Evolutionary conservation across 768 basidiomycete genomes (phyloP).

Genomic region (Artomyces pyxidatus): DNA sequence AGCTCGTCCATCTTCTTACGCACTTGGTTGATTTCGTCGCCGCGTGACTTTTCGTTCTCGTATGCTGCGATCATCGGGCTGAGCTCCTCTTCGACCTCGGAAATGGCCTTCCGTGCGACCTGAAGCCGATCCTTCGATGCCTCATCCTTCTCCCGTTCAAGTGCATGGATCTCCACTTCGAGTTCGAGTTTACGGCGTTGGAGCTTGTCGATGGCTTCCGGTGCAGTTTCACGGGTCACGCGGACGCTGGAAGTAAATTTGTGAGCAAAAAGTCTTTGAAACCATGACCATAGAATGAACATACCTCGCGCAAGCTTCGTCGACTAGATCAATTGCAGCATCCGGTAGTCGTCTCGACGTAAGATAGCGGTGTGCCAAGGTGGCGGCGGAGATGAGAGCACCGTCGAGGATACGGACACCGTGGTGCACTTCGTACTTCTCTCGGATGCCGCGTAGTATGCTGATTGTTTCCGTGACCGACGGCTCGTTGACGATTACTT

Average conservation of each 20-base stretch:
- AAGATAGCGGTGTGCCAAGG: constrained; percentile 88
- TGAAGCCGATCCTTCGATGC: constrained; percentile 80
- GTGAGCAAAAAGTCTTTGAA: not conserved
- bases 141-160: constrained; percentile 86
- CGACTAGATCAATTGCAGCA: constrained; percentile 85
- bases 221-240: constrained; percentile 89
- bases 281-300: constrained; percentile 15
- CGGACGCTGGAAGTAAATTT: constrained; percentile 48
- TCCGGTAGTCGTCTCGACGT: constrained; percentile 75
- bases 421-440: constrained; percentile 85
- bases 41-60: constrained; percentile 76
- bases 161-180: constrained; percentile 90
- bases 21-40: constrained; percentile 70
- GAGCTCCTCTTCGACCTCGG: constrained; percentile 79
- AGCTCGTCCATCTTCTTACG: constrained; percentile 85
- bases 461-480: constrained; percentile 82
- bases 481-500: constrained; percentile 91
- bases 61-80: constrained; percentile 78
- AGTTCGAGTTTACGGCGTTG: constrained; percentile 85
- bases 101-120: constrained; percentile 65
- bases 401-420: constrained; percentile 86
- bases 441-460: constrained; percentile 89
- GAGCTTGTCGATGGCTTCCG: constrained; percentile 87
- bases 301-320: constrained; percentile 85
- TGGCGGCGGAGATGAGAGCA: constrained; percentile 83